A percentile compares a stretch with the other conserved stretches of the same genome.
Conservation (phyloP, 805 yeast species). For the Candida cerambycidarum region DNA sequence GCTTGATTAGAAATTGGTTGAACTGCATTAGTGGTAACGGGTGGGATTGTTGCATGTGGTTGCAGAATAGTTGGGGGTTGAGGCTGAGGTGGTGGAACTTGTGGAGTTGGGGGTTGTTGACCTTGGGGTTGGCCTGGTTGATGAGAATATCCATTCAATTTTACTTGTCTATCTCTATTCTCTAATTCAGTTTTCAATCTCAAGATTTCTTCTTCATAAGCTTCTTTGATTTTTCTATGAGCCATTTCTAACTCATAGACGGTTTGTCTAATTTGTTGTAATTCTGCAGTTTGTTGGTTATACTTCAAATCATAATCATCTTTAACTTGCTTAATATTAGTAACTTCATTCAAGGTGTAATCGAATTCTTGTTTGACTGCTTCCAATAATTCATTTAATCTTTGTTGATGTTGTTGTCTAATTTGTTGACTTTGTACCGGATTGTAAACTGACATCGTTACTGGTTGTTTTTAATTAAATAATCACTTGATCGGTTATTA, state of each 20-base stretch:
- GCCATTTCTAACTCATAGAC: conserved; percentile 93
- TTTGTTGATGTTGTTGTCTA: conserved; percentile 44
- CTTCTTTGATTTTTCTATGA: conserved; percentile 92
- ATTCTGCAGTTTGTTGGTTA: conserved; percentile 87
- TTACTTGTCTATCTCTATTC: conserved; percentile 61
- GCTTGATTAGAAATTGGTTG: conserved; percentile 5
- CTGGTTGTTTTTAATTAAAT: not conserved
- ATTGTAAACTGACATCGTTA: conserved; percentile 36
- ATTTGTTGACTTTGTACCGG: conserved; percentile 24
- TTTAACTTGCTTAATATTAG: conserved; percentile 81
- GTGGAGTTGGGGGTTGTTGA: conserved; percentile 8
- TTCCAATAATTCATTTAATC: conserved; percentile 78
- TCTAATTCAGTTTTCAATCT: conserved; percentile 85
- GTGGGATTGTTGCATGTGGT: conserved; percentile 8
- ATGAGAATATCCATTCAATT: conserved; percentile 19
- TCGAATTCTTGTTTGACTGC: conserved; percentile 92
- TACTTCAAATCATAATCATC: conserved; percentile 90
- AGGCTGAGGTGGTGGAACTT: conserved; percentile 3
- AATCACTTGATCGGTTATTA: too few relatives aligned
- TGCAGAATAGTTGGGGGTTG: conserved; percentile 4
- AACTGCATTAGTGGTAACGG: conserved; percentile 7
- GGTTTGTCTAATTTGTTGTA: conserved; percentile 91
- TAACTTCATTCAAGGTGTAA: conserved; percentile 79
- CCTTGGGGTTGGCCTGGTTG: too few relatives aligned
- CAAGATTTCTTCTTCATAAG: conserved; percentile 89